Evolutionary conservation across 1,139 yeast species (phyloP), one percentile per base, ranked within the genome.

Genomic region (Yamadazyma atlantica): DNA sequence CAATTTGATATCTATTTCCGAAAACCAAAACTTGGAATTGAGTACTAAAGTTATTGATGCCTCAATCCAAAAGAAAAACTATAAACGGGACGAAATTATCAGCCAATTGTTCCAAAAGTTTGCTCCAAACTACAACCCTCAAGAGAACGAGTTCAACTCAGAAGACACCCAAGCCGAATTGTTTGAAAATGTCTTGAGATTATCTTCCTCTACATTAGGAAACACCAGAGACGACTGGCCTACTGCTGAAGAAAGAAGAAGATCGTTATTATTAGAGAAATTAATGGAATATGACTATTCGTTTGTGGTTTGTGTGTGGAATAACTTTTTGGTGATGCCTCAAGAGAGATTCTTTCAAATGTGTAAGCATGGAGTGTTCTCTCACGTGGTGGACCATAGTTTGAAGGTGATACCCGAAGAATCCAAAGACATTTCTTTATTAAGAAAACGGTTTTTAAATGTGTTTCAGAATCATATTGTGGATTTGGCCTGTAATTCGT

Each of bases 161-260:
- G 45, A 43, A 31, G 37, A 70, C 74, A 2, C 62, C 61, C 12
- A 54, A 55, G 29, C 73, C 28, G 76, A 86, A 48, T 61, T 72
- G 34, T 55, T 70, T 34, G 95, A 85, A 51, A 82, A 82, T 43
- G 73, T 84, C 15, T 67, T 87, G 37, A 76, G 75, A 51, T 64
- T 87, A 43, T 69, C 80, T 3, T 64, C 75, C 1, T 85, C 95
- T 0, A 87, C 95, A 1, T 64, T 86, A 42, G 94, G 94, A 22
- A 85, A 85, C 57, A 83, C 88, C 2, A 75, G 78, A 48, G 95
- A 82, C 49, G 95, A 87, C 57, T 85, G 95, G 95, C 95, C 95
- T 33, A 85, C 95, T 1, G 85, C 92, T 0, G 92, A 85, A 51
- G 95, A 87, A 58, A 79, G 95, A 69, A 81, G 92, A 64, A 71